Conservation (phyloP, 148 eudicot genomes). For the Polygonum maritimum region DNA sequence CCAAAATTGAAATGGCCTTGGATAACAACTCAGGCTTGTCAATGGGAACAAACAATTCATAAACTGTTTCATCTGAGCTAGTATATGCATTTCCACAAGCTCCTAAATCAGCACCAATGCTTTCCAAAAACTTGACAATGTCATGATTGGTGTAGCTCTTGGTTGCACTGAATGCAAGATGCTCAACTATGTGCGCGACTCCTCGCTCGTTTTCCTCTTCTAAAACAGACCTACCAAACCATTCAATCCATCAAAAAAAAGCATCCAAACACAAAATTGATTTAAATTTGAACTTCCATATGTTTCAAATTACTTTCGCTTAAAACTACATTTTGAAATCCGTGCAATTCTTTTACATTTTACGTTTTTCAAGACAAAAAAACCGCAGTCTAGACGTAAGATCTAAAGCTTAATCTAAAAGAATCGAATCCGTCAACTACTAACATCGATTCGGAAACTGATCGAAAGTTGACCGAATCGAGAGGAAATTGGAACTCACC, state of each 20-base stretch:
- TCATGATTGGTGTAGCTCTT: conserved; percentile 79
- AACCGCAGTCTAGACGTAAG: background rate
- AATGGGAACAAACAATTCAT: conserved; percentile 84
- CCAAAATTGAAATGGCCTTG: conserved; percentile 71
- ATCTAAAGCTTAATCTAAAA: background rate
- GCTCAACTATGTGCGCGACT: conserved; percentile 90
- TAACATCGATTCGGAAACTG: background rate
- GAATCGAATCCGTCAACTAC: background rate
- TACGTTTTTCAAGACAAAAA: too few species aligned
- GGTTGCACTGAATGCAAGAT: conserved; percentile 91
- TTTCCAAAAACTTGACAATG: conserved; percentile 76
- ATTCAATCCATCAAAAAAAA: background rate
- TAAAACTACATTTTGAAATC: background rate
- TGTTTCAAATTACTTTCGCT: background rate
- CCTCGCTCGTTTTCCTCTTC: conserved; percentile 91
- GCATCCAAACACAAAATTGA: background rate
- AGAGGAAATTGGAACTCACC: conserved; percentile 21
- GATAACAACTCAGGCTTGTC: conserved; percentile 79
- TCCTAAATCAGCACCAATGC: conserved; percentile 91
- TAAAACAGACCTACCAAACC: conserved; percentile 79
- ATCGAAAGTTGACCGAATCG: background rate
- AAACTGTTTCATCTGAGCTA: conserved; percentile 73
- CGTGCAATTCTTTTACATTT: too few species aligned
- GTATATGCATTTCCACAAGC: conserved; percentile 90
- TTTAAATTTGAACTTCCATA: background rate